Percentiles rank a stretch among this genome's conserved stretches.
phyloP scores from a whole-genome alignment of 1,284 basidiomycete species.

The Papiliotrema nemorosa region DNA sequence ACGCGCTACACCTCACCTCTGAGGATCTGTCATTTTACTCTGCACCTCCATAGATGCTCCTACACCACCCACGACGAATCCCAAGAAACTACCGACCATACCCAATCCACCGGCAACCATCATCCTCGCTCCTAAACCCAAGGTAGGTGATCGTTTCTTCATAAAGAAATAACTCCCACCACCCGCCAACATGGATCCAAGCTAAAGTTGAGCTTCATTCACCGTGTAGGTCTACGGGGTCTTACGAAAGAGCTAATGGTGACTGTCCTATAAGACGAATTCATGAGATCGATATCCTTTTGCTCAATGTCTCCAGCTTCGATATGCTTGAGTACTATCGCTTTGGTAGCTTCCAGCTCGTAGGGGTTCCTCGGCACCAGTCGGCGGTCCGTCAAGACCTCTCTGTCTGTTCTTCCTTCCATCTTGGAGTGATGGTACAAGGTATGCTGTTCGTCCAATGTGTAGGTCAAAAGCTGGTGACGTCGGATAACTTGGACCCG shows the following conservation, averaged over 20 bases:
- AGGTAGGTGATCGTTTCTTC: constrained; percentile 6
- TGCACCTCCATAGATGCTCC: constrained; percentile 31
- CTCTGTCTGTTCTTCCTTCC: background rate
- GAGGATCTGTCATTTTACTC: constrained; percentile 31
- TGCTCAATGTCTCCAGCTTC: constrained; percentile 12
- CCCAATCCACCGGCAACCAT: constrained; percentile 14
- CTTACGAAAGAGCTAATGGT: background rate
- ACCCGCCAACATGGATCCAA: constrained; percentile 7
- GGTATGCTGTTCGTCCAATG: background rate
- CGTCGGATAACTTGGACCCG: too few species aligned
- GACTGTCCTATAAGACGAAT: background rate
- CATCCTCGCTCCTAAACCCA: constrained; percentile 9
- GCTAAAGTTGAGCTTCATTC: background rate
- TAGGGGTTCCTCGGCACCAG: constrained; percentile 10
- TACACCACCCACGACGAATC: constrained; percentile 33
- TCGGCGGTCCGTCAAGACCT: background rate
- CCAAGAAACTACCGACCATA: constrained; percentile 25
- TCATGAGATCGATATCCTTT: background rate
- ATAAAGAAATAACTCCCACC: constrained; percentile 8
- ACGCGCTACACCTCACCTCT: constrained; percentile 18
- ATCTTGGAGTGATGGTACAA: background rate
- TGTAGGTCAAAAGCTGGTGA: background rate
- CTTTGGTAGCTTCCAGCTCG: constrained; percentile 25
- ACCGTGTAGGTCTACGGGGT: too few species aligned
- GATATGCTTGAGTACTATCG: constrained; percentile 21